These are phyloP conservation scores for Plasmodium ovale DNA, from an alignment of 169 alveolate genomes.

Conservation along the genomic window DNA sequence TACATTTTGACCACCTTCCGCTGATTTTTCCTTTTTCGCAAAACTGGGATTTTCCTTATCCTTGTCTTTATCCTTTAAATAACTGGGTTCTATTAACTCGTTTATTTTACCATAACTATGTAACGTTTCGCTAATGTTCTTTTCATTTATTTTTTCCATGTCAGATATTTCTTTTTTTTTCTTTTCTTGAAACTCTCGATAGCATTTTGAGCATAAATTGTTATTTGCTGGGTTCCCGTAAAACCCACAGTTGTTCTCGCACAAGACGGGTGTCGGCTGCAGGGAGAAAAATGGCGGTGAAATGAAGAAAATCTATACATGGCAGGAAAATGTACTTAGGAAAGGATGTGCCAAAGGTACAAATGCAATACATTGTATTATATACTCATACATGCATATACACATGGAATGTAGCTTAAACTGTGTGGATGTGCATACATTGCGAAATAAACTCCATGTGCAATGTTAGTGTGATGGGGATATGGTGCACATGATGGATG, in stretches of 20 bases:
- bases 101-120: slow-evolving; percentile 13
- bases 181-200: slow-evolving; percentile 86
- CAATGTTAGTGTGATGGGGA: no score
- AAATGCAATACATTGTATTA: not conserved
- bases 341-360: not conserved
- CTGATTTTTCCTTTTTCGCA: not conserved
- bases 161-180: slow-evolving; percentile 70
- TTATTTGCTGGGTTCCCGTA: slow-evolving; percentile 93
- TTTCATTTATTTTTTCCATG: slow-evolving; percentile 48
- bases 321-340: not conserved
- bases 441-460: no score
- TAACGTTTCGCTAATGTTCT: slow-evolving; percentile 24
- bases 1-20: not conserved
- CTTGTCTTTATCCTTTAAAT: not conserved
- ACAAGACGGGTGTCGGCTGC: slow-evolving; percentile 85
- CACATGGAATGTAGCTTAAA: no score
- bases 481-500: no score
- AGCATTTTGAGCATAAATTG: slow-evolving; percentile 93
- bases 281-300: not conserved
- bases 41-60: slow-evolving; percentile 5
- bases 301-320: not conserved
- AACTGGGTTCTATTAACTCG: slow-evolving; percentile 22
- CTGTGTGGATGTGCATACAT: no score
- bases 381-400: not conserved
- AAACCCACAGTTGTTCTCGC: slow-evolving; percentile 93